Percentiles rank a stretch among this genome's conserved stretches.
Evolutionary conservation across 192 early-diverging fungal genomes (phyloP).

Genomic region (Coemansia sp.): DNA sequence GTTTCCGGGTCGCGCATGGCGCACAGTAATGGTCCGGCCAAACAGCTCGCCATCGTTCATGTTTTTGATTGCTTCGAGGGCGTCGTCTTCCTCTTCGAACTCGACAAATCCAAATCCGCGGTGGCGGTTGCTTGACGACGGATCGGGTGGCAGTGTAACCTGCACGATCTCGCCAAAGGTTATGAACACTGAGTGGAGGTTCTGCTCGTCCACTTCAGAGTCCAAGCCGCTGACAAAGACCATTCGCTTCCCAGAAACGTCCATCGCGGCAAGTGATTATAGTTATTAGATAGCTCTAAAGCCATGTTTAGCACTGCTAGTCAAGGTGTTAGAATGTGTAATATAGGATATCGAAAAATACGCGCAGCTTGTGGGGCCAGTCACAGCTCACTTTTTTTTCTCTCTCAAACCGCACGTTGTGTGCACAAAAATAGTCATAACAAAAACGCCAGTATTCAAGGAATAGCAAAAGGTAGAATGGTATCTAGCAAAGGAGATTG

Average conservation of each 20-base stretch:
- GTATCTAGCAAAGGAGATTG: no score
- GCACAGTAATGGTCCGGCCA: constrained; percentile 86
- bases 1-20: constrained; percentile 64
- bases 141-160: constrained; percentile 81
- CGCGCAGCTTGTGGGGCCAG: no score
- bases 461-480: no score
- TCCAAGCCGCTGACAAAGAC: constrained; percentile 71
- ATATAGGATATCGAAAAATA: no score
- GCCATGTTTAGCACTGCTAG: neutral
- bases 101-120: constrained; percentile 96
- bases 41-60: constrained; percentile 87
- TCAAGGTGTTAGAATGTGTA: neutral
- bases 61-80: constrained; percentile 87
- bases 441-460: no score
- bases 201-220: constrained; percentile 69
- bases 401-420: no score
- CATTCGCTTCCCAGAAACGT: constrained; percentile 27
- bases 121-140: constrained; percentile 71
- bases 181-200: constrained; percentile 83
- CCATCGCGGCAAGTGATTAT: constrained; percentile 16
- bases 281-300: neutral
- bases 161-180: constrained; percentile 95
- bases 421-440: no score
- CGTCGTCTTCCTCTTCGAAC: constrained; percentile 81
- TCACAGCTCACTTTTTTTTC: no score